phyloP scores from a whole-genome alignment of 177 flowering plant genomes.

The Vitis hybrid region DNA sequence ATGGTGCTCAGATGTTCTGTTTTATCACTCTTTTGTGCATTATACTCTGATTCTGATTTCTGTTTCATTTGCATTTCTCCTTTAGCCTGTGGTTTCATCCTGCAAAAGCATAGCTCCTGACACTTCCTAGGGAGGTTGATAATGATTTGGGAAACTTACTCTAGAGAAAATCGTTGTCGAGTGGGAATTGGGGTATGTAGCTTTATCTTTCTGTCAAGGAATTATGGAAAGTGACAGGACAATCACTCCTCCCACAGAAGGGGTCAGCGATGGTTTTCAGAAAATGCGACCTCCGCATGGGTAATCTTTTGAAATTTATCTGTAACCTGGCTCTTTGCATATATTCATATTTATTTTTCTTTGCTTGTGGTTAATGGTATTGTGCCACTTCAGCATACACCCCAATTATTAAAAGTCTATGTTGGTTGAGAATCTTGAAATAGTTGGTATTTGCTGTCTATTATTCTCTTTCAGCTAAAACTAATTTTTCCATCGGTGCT shows the following conservation, averaged over 20 bases:
- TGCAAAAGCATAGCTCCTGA: constrained; percentile 5
- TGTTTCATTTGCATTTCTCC: constrained; percentile 1
- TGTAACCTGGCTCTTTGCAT: not conserved
- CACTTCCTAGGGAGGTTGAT: constrained; percentile 25
- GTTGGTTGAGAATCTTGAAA: not conserved
- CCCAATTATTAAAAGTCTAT: not conserved
- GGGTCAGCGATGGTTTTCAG: constrained; percentile 37
- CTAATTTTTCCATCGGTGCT: not conserved
- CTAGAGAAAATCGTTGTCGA: constrained; percentile 23
- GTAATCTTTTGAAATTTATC: constrained; percentile 31
- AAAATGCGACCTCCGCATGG: constrained; percentile 62
- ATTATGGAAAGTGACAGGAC: constrained; percentile 45
- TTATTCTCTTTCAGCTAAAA: not conserved
- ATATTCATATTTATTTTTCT: not conserved
- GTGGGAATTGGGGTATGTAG: constrained; percentile 46
- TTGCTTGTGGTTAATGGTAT: not conserved
- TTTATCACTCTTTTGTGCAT: not conserved
- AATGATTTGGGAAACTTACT: constrained; percentile 44
- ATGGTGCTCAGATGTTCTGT: not conserved
- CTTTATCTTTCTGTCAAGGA: constrained; percentile 21
- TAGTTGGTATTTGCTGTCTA: not conserved
- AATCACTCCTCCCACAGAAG: constrained; percentile 33
- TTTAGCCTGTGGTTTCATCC: constrained; percentile 4
- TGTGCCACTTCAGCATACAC: not conserved
- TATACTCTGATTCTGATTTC: not conserved